Evolutionary conservation across 352 stramenopile species (phyloP).

Genomic region (Globisporangium sylvaticum): DNA sequence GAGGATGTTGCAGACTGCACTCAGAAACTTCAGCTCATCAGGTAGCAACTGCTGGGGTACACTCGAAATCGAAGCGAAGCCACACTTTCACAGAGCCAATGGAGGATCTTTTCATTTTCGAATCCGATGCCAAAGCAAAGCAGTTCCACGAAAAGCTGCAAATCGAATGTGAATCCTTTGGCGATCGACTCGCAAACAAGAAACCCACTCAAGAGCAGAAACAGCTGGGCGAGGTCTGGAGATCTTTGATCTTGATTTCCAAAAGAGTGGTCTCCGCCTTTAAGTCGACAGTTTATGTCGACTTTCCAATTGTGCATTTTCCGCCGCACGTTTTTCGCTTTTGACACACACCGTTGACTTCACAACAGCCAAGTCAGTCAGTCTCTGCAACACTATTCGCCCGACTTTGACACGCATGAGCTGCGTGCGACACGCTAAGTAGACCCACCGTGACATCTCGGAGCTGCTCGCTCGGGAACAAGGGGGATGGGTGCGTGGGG

Average conservation of each 20-base stretch:
- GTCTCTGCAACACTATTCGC: background rate
- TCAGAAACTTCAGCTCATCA: background rate
- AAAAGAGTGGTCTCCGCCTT: background rate
- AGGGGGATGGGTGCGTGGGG: background rate
- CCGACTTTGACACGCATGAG: conserved; percentile 1
- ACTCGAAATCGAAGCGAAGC: background rate
- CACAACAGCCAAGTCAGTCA: background rate
- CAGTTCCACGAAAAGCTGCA: background rate
- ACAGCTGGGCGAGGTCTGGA: background rate
- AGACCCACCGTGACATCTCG: background rate
- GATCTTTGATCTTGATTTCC: background rate
- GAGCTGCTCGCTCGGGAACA: background rate
- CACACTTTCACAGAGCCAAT: background rate
- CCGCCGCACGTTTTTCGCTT: background rate
- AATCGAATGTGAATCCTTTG: background rate
- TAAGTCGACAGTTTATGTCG: background rate
- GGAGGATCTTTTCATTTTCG: background rate
- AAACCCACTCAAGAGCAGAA: background rate
- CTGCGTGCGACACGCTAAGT: background rate
- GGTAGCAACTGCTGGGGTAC: background rate
- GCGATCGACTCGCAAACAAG: background rate
- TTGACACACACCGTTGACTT: conserved; percentile 1
- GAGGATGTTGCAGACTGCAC: no score
- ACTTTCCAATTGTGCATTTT: background rate
- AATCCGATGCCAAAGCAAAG: background rate